Evolutionary conservation across 2,329 filamentous ascomycete genomes (phyloP).

Genomic region (Chaetomium sp.): DNA sequence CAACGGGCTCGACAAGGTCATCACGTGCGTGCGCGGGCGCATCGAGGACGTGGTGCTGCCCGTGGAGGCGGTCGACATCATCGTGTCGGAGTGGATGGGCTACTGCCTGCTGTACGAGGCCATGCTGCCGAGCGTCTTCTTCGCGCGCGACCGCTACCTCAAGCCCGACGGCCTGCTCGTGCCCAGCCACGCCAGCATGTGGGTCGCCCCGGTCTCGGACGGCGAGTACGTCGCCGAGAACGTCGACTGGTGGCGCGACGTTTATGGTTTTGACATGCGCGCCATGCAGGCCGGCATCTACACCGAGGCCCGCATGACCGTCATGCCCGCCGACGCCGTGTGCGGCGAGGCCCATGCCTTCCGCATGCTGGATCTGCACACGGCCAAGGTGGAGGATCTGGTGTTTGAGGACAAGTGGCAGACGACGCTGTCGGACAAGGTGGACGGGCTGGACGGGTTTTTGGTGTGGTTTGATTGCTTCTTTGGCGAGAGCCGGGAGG

Average conservation of each 20-base stretch:
- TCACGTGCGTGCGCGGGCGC: constrained; percentile 80
- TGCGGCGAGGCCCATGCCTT: constrained; percentile 67
- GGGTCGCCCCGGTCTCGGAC: constrained; percentile 79
- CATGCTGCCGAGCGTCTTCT: constrained; percentile 92
- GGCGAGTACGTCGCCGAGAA: constrained; percentile 75
- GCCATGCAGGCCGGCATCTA: constrained; percentile 83
- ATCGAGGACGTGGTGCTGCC: constrained; percentile 84
- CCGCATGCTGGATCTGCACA: constrained; percentile 75
- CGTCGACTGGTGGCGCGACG: constrained; percentile 83
- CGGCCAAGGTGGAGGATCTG: constrained; percentile 69
- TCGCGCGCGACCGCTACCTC: constrained; percentile 84
- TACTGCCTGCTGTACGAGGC: constrained; percentile 92
- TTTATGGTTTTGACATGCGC: constrained; percentile 94
- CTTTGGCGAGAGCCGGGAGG: constrained; percentile 67
- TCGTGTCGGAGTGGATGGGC: constrained; percentile 98
- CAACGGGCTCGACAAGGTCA: constrained; percentile 72
- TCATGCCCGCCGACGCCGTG: constrained; percentile 63
- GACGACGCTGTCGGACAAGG: constrained; percentile 60
- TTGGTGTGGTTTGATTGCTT: constrained; percentile 94
- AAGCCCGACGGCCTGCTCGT: constrained; percentile 79
- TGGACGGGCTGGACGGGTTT: constrained; percentile 79
- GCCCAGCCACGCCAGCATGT: constrained; percentile 81
- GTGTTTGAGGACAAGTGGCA: constrained; percentile 72
- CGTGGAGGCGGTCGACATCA: constrained; percentile 83
- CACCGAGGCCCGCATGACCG: constrained; percentile 78